Conservation (phyloP, 805 yeast species). For the Wickerhamiella kurtzmanii region DNA sequence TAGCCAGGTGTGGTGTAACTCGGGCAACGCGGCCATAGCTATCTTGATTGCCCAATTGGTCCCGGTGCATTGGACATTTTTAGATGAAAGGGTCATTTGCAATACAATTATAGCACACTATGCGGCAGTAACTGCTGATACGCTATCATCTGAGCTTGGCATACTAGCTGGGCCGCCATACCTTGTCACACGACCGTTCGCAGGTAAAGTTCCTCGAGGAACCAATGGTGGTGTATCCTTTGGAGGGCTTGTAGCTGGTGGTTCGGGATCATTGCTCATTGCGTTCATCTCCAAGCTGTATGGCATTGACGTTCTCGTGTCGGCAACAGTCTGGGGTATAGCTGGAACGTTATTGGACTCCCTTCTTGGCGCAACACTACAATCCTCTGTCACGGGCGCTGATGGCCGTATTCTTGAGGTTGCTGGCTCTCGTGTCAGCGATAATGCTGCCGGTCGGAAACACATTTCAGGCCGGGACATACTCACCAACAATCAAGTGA, state of each 20-base stretch:
- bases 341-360: constrained; percentile 26
- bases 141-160: constrained; percentile 28
- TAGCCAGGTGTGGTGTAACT: constrained; percentile 25
- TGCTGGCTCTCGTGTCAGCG: constrained; percentile 1
- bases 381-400: constrained; percentile 17
- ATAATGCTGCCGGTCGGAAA: constrained; percentile 8
- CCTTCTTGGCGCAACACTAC: constrained; percentile 24
- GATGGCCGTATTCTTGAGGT: constrained; percentile 1
- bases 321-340: constrained; percentile 15
- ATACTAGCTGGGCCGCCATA: constrained; percentile 21
- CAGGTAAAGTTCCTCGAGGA: constrained; percentile 25
- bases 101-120: constrained; percentile 17
- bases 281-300: constrained; percentile 16
- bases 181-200: constrained; percentile 20
- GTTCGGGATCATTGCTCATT: constrained; percentile 21
- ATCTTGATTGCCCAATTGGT: constrained; percentile 6
- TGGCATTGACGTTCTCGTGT: constrained; percentile 1
- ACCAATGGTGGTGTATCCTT: constrained; percentile 27
- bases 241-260: constrained; percentile 22
- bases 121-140: constrained; percentile 25
- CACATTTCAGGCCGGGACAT: constrained; percentile 24
- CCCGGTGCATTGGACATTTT: background rate
- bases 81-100: background rate
- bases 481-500: constrained; percentile 25
- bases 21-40: constrained; percentile 21